Evolutionary conservation across 495 filamentous ascomycete genomes (phyloP).

Genomic region (Penicillium tannophilum): DNA sequence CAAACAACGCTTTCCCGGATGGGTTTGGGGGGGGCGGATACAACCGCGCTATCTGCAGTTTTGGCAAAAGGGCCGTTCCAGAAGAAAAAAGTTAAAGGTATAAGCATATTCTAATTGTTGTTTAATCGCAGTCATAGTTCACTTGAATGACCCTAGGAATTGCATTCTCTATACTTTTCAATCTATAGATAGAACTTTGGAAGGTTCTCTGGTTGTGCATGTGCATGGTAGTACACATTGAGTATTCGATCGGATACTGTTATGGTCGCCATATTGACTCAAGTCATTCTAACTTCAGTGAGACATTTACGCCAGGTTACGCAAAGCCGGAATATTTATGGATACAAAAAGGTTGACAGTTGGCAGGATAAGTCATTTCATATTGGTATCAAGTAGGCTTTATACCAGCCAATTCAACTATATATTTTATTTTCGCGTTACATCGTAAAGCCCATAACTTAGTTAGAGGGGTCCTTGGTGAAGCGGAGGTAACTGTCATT

Average conservation of each 20-base stretch:
- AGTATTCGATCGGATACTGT: constrained; percentile 1
- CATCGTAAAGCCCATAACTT: constrained; percentile 26
- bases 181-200: background rate
- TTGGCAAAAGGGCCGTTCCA: background rate
- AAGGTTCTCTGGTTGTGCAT: background rate
- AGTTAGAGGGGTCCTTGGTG: constrained; percentile 44
- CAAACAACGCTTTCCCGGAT: constrained; percentile 21
- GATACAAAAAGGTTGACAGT: background rate
- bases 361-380: constrained; percentile 20
- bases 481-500: constrained; percentile 47
- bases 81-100: background rate
- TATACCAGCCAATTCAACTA: constrained; percentile 16
- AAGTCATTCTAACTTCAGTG: background rate
- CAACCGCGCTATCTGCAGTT: constrained; percentile 6
- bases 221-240: background rate
- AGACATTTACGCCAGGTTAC: constrained; percentile 1
- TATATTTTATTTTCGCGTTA: constrained; percentile 20
- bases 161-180: background rate
- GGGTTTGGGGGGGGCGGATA: constrained; percentile 14
- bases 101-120: background rate
- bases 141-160: too few species aligned
- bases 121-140: background rate
- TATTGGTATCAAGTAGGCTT: constrained; percentile 27
- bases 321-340: background rate
- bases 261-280: constrained; percentile 1